Evolutionary conservation across 1,284 basidiomycete genomes (phyloP).

Genomic region (Naganishia sp.): DNA sequence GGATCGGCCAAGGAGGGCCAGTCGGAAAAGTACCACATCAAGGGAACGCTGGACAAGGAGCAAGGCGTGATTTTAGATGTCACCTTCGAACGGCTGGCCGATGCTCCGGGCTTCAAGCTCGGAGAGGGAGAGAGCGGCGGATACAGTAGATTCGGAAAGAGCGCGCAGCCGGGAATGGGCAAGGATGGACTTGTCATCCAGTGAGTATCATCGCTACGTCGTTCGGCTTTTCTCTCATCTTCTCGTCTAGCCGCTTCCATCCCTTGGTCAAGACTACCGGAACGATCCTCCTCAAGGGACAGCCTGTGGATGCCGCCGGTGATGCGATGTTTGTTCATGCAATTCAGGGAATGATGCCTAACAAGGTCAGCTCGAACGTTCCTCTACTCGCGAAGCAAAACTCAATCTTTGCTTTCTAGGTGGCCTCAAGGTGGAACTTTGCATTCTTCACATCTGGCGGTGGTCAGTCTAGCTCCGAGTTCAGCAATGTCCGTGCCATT

Average conservation of each 20-base stretch:
- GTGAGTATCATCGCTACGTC: conserved; percentile 38
- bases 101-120: conserved; percentile 85
- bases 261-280: conserved; percentile 70
- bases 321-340: conserved; percentile 94
- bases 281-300: conserved; percentile 70
- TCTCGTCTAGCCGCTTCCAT: conserved; percentile 69
- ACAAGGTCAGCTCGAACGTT: conserved; percentile 60
- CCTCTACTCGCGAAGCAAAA: neutral
- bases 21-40: conserved; percentile 76
- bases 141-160: conserved; percentile 83
- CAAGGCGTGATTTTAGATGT: conserved; percentile 70
- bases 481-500: conserved; percentile 76
- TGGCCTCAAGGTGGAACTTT: conserved; percentile 96
- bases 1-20: conserved; percentile 64
- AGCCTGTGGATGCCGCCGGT: conserved; percentile 67
- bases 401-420: conserved; percentile 35
- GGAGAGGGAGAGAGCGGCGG: conserved; percentile 86
- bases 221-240: neutral
- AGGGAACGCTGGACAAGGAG: conserved; percentile 75
- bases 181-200: conserved; percentile 88
- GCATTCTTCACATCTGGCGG: conserved; percentile 68
- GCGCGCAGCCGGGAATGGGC: conserved; percentile 59
- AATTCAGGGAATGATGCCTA: conserved; percentile 97
- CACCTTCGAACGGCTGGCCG: conserved; percentile 67
- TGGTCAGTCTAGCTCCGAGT: conserved; percentile 59